Conservation (phyloP, 2,329 filamentous ascomycete species). For the Teratosphaeria viscida region DNA sequence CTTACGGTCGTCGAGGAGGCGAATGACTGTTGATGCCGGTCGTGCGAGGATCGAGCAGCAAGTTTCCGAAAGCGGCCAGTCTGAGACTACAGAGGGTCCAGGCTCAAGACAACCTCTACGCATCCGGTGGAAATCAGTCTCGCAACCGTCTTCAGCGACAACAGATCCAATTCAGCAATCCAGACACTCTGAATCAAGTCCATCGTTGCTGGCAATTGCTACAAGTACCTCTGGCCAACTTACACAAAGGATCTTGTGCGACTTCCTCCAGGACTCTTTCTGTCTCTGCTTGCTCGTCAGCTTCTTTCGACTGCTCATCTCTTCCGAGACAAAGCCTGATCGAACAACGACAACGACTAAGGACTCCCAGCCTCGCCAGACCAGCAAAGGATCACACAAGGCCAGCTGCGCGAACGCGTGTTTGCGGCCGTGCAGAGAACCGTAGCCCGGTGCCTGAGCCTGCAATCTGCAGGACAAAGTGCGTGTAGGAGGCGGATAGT, state of each 20-base stretch:
- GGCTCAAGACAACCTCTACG: conserved; percentile 20
- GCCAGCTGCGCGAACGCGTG: conserved; percentile 3
- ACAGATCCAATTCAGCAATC: conserved; percentile 1
- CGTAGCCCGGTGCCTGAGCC: conserved; percentile 8
- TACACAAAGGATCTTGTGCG: conserved; percentile 25
- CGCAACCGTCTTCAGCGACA: conserved; percentile 18
- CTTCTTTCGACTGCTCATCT: conserved; percentile 7
- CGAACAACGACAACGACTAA: conserved; percentile 18
- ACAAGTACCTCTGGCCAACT: conserved; percentile 22
- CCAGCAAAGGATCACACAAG: conserved; percentile 16
- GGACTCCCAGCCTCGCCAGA: conserved; percentile 8
- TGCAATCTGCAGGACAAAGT: conserved; percentile 17
- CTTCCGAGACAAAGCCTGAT: conserved; percentile 23
- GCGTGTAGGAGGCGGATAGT: conserved; percentile 17
- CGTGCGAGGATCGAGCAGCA: conserved; percentile 10
- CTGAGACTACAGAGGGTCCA: conserved; percentile 19
- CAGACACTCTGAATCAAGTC: conserved; percentile 10
- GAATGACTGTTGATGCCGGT: conserved; percentile 1
- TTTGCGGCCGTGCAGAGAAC: conserved; percentile 17
- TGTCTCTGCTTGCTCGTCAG: conserved; percentile 18
- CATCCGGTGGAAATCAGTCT: conserved; percentile 18
- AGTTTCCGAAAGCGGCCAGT: conserved; percentile 24
- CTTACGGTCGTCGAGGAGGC: not conserved
- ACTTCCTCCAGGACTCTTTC: conserved; percentile 19
- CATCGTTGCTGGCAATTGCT: conserved; percentile 11